phyloP scores from a whole-genome alignment of 768 basidiomycete genomes.

The Leccinum olivaceopallidum region DNA sequence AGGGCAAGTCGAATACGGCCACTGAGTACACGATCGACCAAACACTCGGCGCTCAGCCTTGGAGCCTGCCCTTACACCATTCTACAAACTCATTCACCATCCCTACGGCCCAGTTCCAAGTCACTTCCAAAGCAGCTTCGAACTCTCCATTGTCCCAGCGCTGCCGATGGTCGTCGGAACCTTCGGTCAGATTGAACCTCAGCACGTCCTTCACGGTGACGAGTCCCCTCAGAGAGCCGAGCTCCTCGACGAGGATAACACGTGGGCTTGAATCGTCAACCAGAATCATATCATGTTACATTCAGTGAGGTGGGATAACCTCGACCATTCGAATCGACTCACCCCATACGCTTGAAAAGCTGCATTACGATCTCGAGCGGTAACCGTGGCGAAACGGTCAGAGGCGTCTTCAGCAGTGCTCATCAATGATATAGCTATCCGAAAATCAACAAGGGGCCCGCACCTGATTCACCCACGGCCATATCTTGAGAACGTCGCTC shows the following conservation, averaged over 20 bases:
- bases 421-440: constrained; percentile 1
- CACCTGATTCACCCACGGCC: constrained; percentile 97
- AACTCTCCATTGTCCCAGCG: constrained; percentile 64
- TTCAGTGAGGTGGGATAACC: not conserved
- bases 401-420: constrained; percentile 66
- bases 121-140: constrained; percentile 61
- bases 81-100: constrained; percentile 32
- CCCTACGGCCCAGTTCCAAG: constrained; percentile 54
- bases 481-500: constrained; percentile 62
- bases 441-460: not conserved
- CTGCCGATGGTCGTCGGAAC: constrained; percentile 50
- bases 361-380: constrained; percentile 98
- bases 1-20: not conserved
- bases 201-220: constrained; percentile 97
- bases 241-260: constrained; percentile 91
- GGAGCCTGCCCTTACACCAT: constrained; percentile 28
- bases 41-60: constrained; percentile 18
- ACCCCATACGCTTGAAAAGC: constrained; percentile 98
- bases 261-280: constrained; percentile 62
- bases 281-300: not conserved
- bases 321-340: constrained; percentile 32
- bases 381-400: constrained; percentile 89
- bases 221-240: constrained; percentile 79
- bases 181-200: constrained; percentile 71
- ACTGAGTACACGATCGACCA: not conserved